A percentile compares a stretch with the other conserved stretches of the same genome.
phyloP scores from a whole-genome alignment of 78 protist genomes.

The Tieghemostelium lacteum region DNA sequence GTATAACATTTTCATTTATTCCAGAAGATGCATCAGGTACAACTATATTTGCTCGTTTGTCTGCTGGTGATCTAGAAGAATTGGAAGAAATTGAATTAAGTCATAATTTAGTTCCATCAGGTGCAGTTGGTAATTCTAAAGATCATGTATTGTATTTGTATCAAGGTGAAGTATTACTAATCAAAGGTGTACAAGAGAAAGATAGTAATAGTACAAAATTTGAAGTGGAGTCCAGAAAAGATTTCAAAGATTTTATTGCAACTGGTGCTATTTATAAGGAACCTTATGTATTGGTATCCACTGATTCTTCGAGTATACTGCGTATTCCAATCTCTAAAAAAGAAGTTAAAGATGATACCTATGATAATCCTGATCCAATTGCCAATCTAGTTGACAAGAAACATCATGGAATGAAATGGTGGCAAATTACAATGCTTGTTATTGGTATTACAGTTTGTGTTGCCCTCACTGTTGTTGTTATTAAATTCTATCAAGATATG shows the following conservation, averaged over 20 bases:
- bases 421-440: not conserved
- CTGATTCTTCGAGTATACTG: not conserved
- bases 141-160: too few relatives aligned
- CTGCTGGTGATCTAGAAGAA: too few relatives aligned
- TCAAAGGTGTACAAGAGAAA: not conserved
- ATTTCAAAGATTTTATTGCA: not conserved
- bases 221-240: too few relatives aligned
- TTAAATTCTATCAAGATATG: not conserved
- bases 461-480: not conserved
- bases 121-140: too few relatives aligned
- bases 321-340: not conserved
- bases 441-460: not conserved
- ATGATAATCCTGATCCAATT: not conserved
- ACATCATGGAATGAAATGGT: not conserved
- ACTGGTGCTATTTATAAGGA: not conserved
- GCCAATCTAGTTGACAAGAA: not conserved
- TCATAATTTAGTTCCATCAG: too few relatives aligned
- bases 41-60: not conserved
- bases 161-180: too few relatives aligned
- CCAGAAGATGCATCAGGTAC: not conserved
- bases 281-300: too few relatives aligned
- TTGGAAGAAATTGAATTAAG: too few relatives aligned
- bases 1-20: not conserved
- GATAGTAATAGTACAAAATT: not conserved
- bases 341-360: not conserved